phyloP scores from a whole-genome alignment of 768 basidiomycete species.

The Rhodotorula sphaerocarpa region DNA sequence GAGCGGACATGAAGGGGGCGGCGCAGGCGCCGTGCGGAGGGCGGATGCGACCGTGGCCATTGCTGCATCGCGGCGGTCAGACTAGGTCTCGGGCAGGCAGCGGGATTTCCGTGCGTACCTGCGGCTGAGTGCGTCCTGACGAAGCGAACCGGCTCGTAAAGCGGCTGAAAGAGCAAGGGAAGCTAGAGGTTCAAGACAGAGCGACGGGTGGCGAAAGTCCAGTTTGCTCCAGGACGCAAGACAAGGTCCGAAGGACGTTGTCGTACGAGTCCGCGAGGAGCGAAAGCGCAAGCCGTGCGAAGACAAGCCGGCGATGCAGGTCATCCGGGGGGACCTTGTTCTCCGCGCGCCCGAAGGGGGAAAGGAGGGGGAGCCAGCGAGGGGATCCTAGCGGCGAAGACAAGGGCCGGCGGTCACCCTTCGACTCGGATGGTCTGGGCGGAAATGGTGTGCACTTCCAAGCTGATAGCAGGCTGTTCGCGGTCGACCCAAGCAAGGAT shows the following conservation, averaged over 20 bases:
- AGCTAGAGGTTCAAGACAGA: background rate
- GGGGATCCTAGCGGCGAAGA: background rate
- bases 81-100: too few relatives aligned
- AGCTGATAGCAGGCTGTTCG: too few relatives aligned
- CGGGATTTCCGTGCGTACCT: too few relatives aligned
- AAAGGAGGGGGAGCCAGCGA: background rate
- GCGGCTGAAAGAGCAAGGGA: background rate
- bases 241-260: too few relatives aligned
- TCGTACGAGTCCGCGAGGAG: too few relatives aligned
- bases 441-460: background rate
- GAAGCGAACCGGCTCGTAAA: too few relatives aligned
- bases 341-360: background rate
- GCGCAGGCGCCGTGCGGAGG: slow-evolving; percentile 11
- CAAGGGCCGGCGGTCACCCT: too few relatives aligned
- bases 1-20: slow-evolving; percentile 3
- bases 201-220: background rate
- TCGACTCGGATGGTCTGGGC: background rate
- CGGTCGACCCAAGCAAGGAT: too few relatives aligned
- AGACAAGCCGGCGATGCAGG: background rate
- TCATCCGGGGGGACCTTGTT: background rate
- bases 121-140: too few relatives aligned
- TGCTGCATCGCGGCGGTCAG: too few relatives aligned
- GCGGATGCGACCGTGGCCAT: slow-evolving; percentile 25
- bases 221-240: background rate
- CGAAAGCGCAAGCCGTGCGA: too few relatives aligned